phyloP scores from a whole-genome alignment of 495 filamentous ascomycete genomes.

The Aspergillus cavernicola region DNA sequence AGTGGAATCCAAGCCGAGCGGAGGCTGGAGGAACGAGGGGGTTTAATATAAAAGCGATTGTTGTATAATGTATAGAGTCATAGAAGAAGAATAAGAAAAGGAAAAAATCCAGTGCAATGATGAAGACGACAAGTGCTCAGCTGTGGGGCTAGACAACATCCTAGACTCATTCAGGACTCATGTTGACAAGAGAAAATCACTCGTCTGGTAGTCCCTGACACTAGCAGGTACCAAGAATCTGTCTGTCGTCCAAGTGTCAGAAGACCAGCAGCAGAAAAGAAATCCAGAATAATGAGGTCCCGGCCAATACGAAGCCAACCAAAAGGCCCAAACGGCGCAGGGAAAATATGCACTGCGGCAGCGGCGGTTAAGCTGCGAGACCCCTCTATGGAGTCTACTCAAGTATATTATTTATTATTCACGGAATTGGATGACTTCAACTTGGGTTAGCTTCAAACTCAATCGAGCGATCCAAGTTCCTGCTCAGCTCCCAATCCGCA shows the following conservation, averaged over 20 bases:
- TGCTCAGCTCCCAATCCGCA: conserved; percentile 1
- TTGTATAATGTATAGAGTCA: too few relatives aligned
- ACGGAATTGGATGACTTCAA: background rate
- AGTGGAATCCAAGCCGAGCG: background rate
- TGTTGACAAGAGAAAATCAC: conserved; percentile 1
- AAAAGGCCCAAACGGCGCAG: background rate
- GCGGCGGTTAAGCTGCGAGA: conserved; percentile 15
- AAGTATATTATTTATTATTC: background rate
- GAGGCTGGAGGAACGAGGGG: background rate
- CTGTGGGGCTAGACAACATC: background rate
- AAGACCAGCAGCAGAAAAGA: background rate
- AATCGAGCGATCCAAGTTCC: conserved; percentile 17
- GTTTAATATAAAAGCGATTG: background rate
- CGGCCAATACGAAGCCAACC: background rate
- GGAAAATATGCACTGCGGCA: conserved; percentile 16
- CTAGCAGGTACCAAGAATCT: too few relatives aligned
- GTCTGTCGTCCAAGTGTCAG: too few relatives aligned
- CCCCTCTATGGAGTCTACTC: too few relatives aligned
- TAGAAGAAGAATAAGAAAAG: too few relatives aligned
- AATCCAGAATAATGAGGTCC: background rate
- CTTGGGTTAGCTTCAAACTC: conserved; percentile 1
- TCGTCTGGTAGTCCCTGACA: too few relatives aligned
- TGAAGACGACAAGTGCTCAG: background rate
- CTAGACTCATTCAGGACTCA: background rate
- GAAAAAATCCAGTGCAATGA: background rate